Evolutionary conservation across 805 yeast species (phyloP), one percentile per base, ranked within the genome.

Genomic region (Yarrowia divulgata): DNA sequence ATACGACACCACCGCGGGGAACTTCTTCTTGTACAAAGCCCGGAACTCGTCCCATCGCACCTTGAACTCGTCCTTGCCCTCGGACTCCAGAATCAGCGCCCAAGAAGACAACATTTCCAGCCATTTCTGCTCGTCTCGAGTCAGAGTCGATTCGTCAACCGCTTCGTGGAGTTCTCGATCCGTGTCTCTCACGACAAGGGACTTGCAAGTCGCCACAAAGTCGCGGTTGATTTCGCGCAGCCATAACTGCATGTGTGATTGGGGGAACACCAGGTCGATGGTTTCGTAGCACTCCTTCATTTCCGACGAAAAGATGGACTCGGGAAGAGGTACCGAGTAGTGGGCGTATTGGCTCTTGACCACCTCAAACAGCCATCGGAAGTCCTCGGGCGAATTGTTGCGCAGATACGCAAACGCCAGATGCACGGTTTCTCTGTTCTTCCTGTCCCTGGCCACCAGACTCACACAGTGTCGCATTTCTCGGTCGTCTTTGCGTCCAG

Each of bases 51-150:
- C 14, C 60, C 60, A 54, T 8, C 1, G 32, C 3, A 14, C 45
- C 35, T 39, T 19, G 34, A 54, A 54, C 14, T 54, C 45, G 13
- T 14, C 16, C 34, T 39, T 54, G 18, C 18, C 13, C 12, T 37
- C 34, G 18, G 60, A 10, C 14, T 54, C 60, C 7, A 54, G 60
- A 54, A 54, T 54, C 8, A 14, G 35, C 5, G 42, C 23, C 60
- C 60, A 54, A 0, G 5, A 18, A 4, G 23, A 7, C 45, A 54
- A 3, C 8, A 54, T 52, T 4, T 3, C n/a, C 7, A 52, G 13
- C 58, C 58, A 52, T 1, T 6, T 10, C 1, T 0, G 10, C 35
- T 52, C 58, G 19, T 54, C 60, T 3, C n/a, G 14, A 5, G 60
- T 23, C 23, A 54, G 7, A 14, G n/a, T 37, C 3, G 16, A 8